These are phyloP conservation scores for Phaeosphaeria sp. DNA, from an alignment of 2,329 filamentous ascomycete species.

Conservation along the genomic window DNA sequence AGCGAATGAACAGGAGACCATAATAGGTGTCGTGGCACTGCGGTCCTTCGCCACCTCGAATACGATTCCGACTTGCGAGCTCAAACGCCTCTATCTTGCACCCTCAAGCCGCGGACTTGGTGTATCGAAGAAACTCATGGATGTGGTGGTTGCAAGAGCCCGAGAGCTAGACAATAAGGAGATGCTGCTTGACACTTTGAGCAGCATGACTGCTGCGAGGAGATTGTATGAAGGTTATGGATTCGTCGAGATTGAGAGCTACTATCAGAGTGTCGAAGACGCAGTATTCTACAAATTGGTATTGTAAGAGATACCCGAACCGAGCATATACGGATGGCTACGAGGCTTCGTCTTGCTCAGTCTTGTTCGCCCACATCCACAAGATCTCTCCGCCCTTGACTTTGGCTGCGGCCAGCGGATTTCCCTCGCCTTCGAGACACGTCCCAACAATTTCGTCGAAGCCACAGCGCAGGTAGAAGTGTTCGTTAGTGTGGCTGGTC, in stretches of 20 bases:
- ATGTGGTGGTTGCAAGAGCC: slow-evolving; percentile 54
- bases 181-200: slow-evolving; percentile 63
- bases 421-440: slow-evolving; percentile 40
- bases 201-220: slow-evolving; percentile 59
- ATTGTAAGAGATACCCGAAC: slow-evolving; percentile 11
- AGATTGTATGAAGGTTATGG: slow-evolving; percentile 58
- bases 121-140: slow-evolving; percentile 57
- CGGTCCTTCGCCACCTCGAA: slow-evolving; percentile 44
- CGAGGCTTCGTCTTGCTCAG: background rate
- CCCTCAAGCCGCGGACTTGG: slow-evolving; percentile 58
- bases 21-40: slow-evolving; percentile 60
- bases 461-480: slow-evolving; percentile 49
- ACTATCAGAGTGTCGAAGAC: slow-evolving; percentile 62
- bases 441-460: slow-evolving; percentile 44
- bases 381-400: slow-evolving; percentile 42
- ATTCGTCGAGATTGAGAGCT: slow-evolving; percentile 59
- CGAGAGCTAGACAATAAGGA: slow-evolving; percentile 57
- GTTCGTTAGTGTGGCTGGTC: slow-evolving; percentile 48
- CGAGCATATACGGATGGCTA: background rate
- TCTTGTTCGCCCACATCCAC: slow-evolving; percentile 32
- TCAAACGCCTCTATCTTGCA: slow-evolving; percentile 64
- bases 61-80: slow-evolving; percentile 52
- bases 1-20: slow-evolving; percentile 1
- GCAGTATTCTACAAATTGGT: slow-evolving; percentile 59
- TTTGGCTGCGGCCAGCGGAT: slow-evolving; percentile 30